A percentile compares a stretch with the other conserved stretches of the same genome.
Evolutionary conservation across 1,284 basidiomycete species (phyloP).

Genomic region (Thelephora terrestris): DNA sequence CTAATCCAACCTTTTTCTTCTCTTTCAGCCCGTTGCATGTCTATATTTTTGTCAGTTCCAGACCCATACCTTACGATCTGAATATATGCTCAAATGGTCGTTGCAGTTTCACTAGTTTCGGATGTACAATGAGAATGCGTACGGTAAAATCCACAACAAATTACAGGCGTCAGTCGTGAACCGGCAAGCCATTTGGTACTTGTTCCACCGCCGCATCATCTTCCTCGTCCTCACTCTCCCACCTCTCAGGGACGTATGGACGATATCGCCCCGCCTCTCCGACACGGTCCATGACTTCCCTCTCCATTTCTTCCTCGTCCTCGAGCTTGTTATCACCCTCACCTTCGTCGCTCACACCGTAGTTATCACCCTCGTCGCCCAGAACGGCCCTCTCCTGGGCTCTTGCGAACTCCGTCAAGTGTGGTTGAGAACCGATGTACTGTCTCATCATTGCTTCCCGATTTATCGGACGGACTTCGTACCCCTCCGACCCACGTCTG

Average conservation of each 20-base stretch:
- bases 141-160: neutral
- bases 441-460: slow-evolving; percentile 50
- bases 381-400: too few relatives aligned
- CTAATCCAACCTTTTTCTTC: neutral
- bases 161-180: slow-evolving; percentile 15
- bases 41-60: neutral
- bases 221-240: slow-evolving; percentile 18
- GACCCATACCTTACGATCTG: neutral
- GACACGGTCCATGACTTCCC: too few relatives aligned
- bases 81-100: slow-evolving; percentile 3
- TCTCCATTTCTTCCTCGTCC: too few relatives aligned
- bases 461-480: slow-evolving; percentile 51
- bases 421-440: slow-evolving; percentile 43
- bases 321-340: too few relatives aligned
- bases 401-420: slow-evolving; percentile 8
- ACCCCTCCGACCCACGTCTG: slow-evolving; percentile 70
- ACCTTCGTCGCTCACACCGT: too few relatives aligned
- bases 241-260: slow-evolving; percentile 46
- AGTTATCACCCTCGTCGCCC: too few relatives aligned
- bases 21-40: neutral
- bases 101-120: slow-evolving; percentile 1
- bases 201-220: slow-evolving; percentile 18
- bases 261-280: slow-evolving; percentile 44
- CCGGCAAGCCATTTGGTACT: slow-evolving; percentile 14
- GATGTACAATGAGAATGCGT: slow-evolving; percentile 1